Base-by-base conservation (phyloP, 192 early-diverging fungal genomes). In the Backusella sp. region DNA sequence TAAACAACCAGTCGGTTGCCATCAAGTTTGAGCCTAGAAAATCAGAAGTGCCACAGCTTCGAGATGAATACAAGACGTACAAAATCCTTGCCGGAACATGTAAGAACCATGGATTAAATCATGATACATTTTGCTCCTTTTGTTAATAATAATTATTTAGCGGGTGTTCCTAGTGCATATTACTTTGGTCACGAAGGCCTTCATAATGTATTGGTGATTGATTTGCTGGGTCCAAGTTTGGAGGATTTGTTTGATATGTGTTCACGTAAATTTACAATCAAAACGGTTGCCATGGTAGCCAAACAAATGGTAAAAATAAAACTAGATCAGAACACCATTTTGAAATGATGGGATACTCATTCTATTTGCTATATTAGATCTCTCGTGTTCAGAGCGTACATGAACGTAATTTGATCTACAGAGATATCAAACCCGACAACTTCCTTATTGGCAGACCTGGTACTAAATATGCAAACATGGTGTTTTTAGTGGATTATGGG, bases 371-470 rank as follows among this genome's bases (percentile, higher is more conserved):
- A 32, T 46, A 32, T 68, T 32, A 91, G 86, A 81, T 89, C 42
- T 89, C 85, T 34, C 91, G 94, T 68, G 92, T 99, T 17, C 95
- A 97, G 83, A 87, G 90, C 3, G 92, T 99, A 42, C 97, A 99
- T 80, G 96, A 99, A 77, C 87, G 90, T 78, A 96, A 96, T 81
- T 81, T 99, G 73, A 94, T 99, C 37, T 99, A 99, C 84, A 90
- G 97, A 66, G 97, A 99, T 84, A 97, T 99, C 84, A 99, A 99
- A 82, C 97, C 97, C 36, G 97, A 99, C 81, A 99, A 99, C 88
- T 99, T 99, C 78, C 84, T 99, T 75, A 92, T 98, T 72, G 96
- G 97, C 39, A 86, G 90, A 37, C 91, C 92, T 0, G 80, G 82
- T 52, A 89, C 89, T 19, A 84, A 84, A 44, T 79, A 83, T 44